These are phyloP conservation scores for Metschnikowia baotianmanensis DNA, from an alignment of 805 yeast genomes.

Conservation along the genomic window DNA sequence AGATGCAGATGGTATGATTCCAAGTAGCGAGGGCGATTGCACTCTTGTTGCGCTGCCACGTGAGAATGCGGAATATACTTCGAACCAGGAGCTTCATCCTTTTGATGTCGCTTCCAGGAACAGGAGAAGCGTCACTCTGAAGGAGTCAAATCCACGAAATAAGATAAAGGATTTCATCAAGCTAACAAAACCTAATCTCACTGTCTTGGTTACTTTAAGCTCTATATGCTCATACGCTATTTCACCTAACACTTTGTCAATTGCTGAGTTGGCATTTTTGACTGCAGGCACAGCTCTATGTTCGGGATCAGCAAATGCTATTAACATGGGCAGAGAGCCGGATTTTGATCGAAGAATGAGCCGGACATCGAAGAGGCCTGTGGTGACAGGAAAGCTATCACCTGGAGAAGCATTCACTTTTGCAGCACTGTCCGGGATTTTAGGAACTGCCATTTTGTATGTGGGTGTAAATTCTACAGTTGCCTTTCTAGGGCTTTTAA, in stretches of 20 bases:
- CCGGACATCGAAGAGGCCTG: conserved; percentile 85
- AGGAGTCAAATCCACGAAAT: conserved; percentile 19
- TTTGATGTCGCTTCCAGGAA: conserved; percentile 52
- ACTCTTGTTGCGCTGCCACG: too few species aligned
- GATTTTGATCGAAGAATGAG: conserved; percentile 83
- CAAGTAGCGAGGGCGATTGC: too few species aligned
- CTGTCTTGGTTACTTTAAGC: conserved; percentile 83
- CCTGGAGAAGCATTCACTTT: conserved; percentile 76
- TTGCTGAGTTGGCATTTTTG: conserved; percentile 65
- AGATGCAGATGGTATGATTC: too few species aligned
- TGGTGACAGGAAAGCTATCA: conserved; percentile 76
- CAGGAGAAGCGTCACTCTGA: neutral
- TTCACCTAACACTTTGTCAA: conserved; percentile 77
- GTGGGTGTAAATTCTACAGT: conserved; percentile 86
- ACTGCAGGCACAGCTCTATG: conserved; percentile 84
- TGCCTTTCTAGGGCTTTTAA: conserved; percentile 72
- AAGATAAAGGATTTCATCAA: conserved; percentile 61
- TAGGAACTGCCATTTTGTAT: conserved; percentile 68
- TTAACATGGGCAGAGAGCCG: conserved; percentile 96
- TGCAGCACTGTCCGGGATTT: conserved; percentile 69
- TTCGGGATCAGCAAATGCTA: conserved; percentile 94
- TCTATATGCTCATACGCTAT: conserved; percentile 93
- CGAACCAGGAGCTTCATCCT: conserved; percentile 40
- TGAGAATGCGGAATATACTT: neutral
- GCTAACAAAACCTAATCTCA: conserved; percentile 86